phyloP scores from a whole-genome alignment of 2,329 filamentous ascomycete species.

The Rachicladosporium sp. region DNA sequence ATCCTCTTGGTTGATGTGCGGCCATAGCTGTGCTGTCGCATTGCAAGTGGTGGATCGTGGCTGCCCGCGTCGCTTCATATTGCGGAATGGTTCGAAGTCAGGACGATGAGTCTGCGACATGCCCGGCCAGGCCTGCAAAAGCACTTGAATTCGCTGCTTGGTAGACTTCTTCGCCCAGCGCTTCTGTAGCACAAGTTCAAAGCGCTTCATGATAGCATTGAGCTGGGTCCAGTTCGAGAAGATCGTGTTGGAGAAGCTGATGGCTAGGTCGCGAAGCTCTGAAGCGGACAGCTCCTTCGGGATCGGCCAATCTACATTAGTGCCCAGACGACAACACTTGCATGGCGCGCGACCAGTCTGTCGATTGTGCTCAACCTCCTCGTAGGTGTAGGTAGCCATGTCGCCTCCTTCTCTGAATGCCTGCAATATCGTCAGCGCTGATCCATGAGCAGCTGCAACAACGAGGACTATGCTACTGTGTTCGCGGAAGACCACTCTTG shows the following conservation, averaged over 20 bases:
- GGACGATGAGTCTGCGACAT: slow-evolving; percentile 41
- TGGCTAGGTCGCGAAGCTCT: slow-evolving; percentile 14
- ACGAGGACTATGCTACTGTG: no score
- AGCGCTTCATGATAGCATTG: slow-evolving; percentile 34
- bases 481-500: no score
- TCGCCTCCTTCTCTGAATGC: not conserved
- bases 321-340: slow-evolving; percentile 13
- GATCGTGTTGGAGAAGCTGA: slow-evolving; percentile 18
- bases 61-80: slow-evolving; percentile 8
- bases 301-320: slow-evolving; percentile 13
- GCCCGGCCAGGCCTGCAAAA: slow-evolving; percentile 38
- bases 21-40: slow-evolving; percentile 35
- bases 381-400: slow-evolving; percentile 15
- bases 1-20: slow-evolving; percentile 47
- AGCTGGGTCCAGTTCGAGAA: slow-evolving; percentile 26
- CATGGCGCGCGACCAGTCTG: slow-evolving; percentile 8
- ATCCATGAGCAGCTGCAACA: no score
- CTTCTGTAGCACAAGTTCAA: slow-evolving; percentile 40
- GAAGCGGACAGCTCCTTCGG: slow-evolving; percentile 9
- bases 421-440: no score
- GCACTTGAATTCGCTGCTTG: slow-evolving; percentile 32
- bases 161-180: slow-evolving; percentile 44
- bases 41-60: slow-evolving; percentile 8
- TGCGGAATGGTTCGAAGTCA: slow-evolving; percentile 32
- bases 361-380: slow-evolving; percentile 9